Conservation (phyloP, 305 asterid genomes). For the Withania somnifera region DNA sequence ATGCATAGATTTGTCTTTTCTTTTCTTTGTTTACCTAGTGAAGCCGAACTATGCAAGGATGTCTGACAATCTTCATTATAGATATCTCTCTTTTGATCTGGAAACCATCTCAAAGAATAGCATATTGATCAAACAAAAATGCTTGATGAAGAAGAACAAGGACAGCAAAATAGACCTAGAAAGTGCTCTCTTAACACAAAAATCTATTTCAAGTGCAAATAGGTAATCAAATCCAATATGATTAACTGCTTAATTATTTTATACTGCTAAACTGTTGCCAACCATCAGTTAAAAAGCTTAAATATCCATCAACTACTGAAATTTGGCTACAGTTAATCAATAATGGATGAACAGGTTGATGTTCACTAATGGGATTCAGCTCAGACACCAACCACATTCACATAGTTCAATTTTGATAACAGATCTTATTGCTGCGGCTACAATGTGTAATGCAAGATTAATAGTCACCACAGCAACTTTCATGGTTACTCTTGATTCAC, state of each 20-base stretch:
- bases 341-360: not conserved
- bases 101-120: slow-evolving; percentile 6
- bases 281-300: not conserved
- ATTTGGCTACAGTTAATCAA: not conserved
- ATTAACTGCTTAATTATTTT: not conserved
- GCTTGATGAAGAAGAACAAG: not conserved
- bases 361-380: not conserved
- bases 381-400: not conserved
- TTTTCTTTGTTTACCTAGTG: slow-evolving; percentile 58
- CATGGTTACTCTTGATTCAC: not conserved
- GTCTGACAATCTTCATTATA: slow-evolving; percentile 88
- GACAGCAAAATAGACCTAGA: not conserved
- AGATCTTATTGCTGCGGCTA: not conserved
- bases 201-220: not conserved
- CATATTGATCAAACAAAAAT: not conserved
- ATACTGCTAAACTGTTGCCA: not conserved
- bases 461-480: not conserved
- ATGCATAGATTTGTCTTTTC: not conserved
- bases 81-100: slow-evolving; percentile 90
- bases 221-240: not conserved
- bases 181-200: not conserved
- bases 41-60: slow-evolving; percentile 72
- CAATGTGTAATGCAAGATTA: not conserved
- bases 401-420: not conserved
- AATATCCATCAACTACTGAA: not conserved